Percentiles rank a stretch among this genome's conserved stretches.
phyloP scores from a whole-genome alignment of 176 grass and related monocot genomes.

The Microstegium vimineum region DNA sequence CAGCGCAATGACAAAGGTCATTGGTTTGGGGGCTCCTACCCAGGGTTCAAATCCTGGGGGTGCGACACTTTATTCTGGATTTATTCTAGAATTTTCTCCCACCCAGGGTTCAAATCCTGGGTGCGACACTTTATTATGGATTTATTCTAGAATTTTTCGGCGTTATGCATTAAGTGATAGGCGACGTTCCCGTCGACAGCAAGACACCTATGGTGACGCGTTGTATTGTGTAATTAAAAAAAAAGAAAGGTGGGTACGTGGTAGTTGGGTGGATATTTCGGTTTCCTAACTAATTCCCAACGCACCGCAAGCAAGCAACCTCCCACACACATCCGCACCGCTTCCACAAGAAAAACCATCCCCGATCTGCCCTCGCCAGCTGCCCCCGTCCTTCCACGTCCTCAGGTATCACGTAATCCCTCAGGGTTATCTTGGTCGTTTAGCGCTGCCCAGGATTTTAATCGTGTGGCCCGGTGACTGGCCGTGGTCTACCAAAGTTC shows the following conservation, averaged over 20 bases:
- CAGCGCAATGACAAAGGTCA: too few species aligned
- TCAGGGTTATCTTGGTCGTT: background rate
- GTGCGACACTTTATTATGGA: too few species aligned
- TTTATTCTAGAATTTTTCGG: too few species aligned
- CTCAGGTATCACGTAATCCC: background rate
- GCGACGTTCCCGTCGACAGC: too few species aligned
- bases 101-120: too few species aligned
- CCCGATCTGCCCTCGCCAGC: background rate
- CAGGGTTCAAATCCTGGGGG: too few species aligned
- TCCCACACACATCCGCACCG: background rate
- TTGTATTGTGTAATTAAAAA: too few species aligned
- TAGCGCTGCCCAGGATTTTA: background rate
- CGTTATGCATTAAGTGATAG: too few species aligned
- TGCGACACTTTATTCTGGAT: too few species aligned
- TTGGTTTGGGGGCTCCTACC: too few species aligned
- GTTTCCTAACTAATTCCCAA: slow-evolving; percentile 56
- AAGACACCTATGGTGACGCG: too few species aligned
- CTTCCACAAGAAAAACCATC: background rate
- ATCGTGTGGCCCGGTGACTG: slow-evolving; percentile 31
- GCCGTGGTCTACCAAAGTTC: slow-evolving; percentile 1
- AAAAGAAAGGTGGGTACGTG: slow-evolving; percentile 29
- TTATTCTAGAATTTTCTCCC: too few species aligned
- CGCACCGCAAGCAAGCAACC: slow-evolving; percentile 36
- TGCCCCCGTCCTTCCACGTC: background rate
- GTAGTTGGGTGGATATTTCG: slow-evolving; percentile 46